These are phyloP conservation scores for Aulographum hederae DNA, from an alignment of 2,329 filamentous ascomycete species.

Conservation along the genomic window DNA sequence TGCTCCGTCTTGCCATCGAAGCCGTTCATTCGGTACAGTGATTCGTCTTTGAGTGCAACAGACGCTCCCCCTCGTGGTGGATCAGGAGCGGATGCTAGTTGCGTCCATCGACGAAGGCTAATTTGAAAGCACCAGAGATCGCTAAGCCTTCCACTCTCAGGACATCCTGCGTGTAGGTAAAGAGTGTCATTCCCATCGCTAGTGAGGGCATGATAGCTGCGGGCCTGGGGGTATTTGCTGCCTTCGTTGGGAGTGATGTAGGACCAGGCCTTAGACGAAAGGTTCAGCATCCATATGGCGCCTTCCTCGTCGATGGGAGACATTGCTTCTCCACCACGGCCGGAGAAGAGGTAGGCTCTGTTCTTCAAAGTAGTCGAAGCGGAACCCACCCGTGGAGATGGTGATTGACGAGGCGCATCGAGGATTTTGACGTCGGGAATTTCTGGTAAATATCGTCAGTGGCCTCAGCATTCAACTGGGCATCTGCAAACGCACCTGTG, in stretches of 20 bases:
- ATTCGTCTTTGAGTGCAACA: constrained; percentile 19
- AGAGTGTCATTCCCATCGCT: constrained; percentile 47
- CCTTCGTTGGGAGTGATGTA: constrained; percentile 36
- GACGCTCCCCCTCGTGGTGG: constrained; percentile 17
- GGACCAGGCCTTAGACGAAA: constrained; percentile 44
- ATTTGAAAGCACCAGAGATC: constrained; percentile 36
- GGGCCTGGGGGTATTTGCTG: constrained; percentile 37
- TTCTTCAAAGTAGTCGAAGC: constrained; percentile 49
- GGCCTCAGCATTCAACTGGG: too few relatives aligned
- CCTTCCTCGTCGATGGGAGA: constrained; percentile 56
- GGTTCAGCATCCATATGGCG: constrained; percentile 59
- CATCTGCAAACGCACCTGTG: too few relatives aligned
- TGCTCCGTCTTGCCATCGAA: constrained; percentile 36
- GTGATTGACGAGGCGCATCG: constrained; percentile 32
- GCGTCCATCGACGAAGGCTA: constrained; percentile 28
- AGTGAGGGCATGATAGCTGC: constrained; percentile 53
- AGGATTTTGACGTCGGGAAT: constrained; percentile 4
- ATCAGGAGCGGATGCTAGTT: constrained; percentile 26
- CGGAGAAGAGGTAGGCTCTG: constrained; percentile 67
- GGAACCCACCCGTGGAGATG: constrained; percentile 53
- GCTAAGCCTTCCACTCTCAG: constrained; percentile 35
- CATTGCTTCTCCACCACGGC: constrained; percentile 52
- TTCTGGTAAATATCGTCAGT: background rate
- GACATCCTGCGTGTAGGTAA: constrained; percentile 60
- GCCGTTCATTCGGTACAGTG: constrained; percentile 24